Evolutionary conservation across 2,329 filamentous ascomycete species (phyloP), one percentile per base, ranked within the genome.

Genomic region (Venturia carpophila): DNA sequence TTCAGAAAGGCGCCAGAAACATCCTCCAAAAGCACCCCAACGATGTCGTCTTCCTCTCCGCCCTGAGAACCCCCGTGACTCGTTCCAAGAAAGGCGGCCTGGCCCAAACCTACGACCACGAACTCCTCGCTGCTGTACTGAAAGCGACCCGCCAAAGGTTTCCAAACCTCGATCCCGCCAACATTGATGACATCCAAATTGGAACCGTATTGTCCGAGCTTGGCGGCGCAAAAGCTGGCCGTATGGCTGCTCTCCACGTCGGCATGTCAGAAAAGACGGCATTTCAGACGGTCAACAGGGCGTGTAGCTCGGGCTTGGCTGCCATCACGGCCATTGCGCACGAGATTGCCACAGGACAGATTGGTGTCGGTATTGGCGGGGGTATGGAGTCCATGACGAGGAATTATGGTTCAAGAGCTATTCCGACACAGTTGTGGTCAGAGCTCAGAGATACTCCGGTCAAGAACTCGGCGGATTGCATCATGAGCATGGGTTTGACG

Each of bases 381-480:
- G 92, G 92, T 39, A 96, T 95, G 90, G 92, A 97, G 83, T 93
- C 89, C 78, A 97, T 97, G 92, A 96, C 91, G 68, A 80, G 88
- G 69, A 96, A 96, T 78, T 97, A 97, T 76, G 92, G 87, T 63
- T 85, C 81, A 34, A 81, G 86, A 66, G 92, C 92, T n/a, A 94
- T 97, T 55, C 92, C 92, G 0, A 87, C 86, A 0, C 84, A 91
- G 68, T 77, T 91, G 13, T 96, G 91, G 91, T 86, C 88, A 0
- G 86, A 83, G 63, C 78, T 96, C 67, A 84, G 80, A 70, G 83
- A 88, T 1, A 86, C 83, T 3, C 76, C 78, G 1, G 82, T 83
- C 11, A 82, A 88, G 71, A 87, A 95, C 68, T 89, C 90, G 3
- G 79, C 83, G 52, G 92, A 96, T 74, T 96, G 92, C 74, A 85